Conservation (phyloP, 1,284 basidiomycete genomes). For the Papiliotrema laurentii region DNA sequence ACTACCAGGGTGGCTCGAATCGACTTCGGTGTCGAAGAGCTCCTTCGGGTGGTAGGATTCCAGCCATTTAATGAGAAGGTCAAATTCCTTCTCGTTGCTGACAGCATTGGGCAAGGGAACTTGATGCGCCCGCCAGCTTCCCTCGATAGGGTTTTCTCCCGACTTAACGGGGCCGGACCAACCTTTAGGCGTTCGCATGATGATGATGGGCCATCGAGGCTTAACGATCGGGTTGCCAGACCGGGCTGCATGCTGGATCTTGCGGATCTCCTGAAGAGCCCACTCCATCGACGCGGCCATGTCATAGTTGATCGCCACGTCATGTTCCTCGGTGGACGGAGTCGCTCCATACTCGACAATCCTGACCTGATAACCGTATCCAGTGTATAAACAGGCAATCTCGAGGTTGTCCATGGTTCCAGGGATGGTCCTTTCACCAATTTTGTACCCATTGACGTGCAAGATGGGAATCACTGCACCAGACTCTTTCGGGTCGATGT, state of each 20-base stretch:
- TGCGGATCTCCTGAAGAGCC: slow-evolving; percentile 68
- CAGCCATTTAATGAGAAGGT: slow-evolving; percentile 65
- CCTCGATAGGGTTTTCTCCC: slow-evolving; percentile 67
- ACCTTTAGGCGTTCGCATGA: slow-evolving; percentile 78
- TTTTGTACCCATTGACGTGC: slow-evolving; percentile 68
- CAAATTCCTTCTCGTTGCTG: slow-evolving; percentile 60
- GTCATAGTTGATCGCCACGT: slow-evolving; percentile 48
- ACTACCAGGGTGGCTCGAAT: slow-evolving; percentile 14
- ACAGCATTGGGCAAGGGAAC: slow-evolving; percentile 73
- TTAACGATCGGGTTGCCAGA: slow-evolving; percentile 69
- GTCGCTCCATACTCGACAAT: slow-evolving; percentile 65
- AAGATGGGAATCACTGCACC: slow-evolving; percentile 84
- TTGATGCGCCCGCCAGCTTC: slow-evolving; percentile 55
- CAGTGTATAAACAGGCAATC: slow-evolving; percentile 47
- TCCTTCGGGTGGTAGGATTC: slow-evolving; percentile 61
- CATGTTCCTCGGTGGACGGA: slow-evolving; percentile 39
- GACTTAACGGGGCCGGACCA: slow-evolving; percentile 64
- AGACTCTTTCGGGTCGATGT: slow-evolving; percentile 82
- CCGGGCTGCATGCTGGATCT: slow-evolving; percentile 73
- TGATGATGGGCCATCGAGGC: slow-evolving; percentile 79
- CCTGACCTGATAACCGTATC: slow-evolving; percentile 80
- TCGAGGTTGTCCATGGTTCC: slow-evolving; percentile 84
- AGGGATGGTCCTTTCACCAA: slow-evolving; percentile 79
- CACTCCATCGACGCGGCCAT: slow-evolving; percentile 77
- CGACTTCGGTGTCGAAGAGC: slow-evolving; percentile 56